phyloP scores from a whole-genome alignment of 2,329 filamentous ascomycete genomes.

The Neopestalotiopsis rosae region DNA sequence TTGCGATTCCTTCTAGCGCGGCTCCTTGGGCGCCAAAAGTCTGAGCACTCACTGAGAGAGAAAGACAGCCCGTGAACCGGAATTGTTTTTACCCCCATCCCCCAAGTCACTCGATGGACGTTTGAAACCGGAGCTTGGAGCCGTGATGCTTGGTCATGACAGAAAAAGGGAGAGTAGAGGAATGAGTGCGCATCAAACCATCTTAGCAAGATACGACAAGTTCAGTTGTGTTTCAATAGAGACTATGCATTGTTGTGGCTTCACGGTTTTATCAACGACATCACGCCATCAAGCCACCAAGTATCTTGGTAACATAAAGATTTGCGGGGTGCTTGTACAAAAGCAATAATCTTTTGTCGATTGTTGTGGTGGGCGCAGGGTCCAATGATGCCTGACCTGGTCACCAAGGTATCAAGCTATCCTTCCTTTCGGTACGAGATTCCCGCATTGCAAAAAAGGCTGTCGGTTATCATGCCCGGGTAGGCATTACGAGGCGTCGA shows the following conservation, averaged over 20 bases:
- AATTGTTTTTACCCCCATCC: background rate
- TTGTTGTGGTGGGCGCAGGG: background rate
- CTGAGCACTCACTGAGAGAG: background rate
- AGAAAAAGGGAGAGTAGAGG: background rate
- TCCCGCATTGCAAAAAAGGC: background rate
- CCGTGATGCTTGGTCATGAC: background rate
- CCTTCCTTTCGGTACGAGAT: background rate
- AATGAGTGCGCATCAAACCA: background rate
- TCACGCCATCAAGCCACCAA: background rate
- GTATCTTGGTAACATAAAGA: background rate
- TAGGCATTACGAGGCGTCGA: background rate
- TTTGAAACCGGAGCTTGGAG: background rate
- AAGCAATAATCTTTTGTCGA: background rate
- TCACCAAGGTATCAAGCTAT: background rate
- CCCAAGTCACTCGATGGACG: background rate
- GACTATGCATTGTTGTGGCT: background rate
- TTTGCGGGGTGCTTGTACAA: background rate
- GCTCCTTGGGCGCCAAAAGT: background rate
- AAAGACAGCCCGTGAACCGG: background rate
- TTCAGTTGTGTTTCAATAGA: background rate
- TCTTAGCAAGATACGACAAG: background rate
- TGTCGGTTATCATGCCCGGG: background rate
- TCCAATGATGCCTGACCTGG: background rate
- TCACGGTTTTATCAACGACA: background rate
- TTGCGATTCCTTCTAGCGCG: background rate